These are phyloP conservation scores for Durusdinium trenchii DNA, from an alignment of 73 alveolate genomes.

Conservation along the genomic window DNA sequence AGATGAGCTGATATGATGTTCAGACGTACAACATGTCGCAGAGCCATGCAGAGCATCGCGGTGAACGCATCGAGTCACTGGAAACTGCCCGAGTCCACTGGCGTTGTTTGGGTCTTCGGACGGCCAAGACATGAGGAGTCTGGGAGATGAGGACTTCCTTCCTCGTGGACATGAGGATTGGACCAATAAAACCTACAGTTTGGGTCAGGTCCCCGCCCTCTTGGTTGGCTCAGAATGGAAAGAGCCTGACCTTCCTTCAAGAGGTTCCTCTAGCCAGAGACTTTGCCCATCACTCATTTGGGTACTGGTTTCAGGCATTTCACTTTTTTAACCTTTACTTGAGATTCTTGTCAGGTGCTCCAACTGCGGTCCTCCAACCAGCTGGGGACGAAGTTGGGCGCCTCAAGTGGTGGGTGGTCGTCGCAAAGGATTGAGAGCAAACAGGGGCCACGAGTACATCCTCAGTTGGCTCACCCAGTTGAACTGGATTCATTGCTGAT, in stretches of 20 bases:
- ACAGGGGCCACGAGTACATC: not conserved
- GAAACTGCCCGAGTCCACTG: too few species aligned
- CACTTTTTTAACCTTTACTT: not conserved
- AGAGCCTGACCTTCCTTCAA: not conserved
- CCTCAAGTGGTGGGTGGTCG: not conserved
- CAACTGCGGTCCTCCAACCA: not conserved
- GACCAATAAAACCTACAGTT: not conserved
- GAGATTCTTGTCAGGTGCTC: not conserved
- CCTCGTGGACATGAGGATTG: too few species aligned
- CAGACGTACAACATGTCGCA: too few species aligned
- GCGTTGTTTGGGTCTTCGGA: too few species aligned
- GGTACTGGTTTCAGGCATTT: not conserved
- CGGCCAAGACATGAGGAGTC: too few species aligned
- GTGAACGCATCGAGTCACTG: too few species aligned
- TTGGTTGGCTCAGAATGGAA: not conserved
- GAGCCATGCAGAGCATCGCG: too few species aligned
- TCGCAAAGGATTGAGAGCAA: not conserved
- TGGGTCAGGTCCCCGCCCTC: not conserved
- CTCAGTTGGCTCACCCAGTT: not conserved
- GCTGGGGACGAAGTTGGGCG: not conserved
- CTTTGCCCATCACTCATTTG: not conserved
- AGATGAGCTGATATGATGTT: too few species aligned
- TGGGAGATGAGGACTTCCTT: too few species aligned
- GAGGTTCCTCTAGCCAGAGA: not conserved
- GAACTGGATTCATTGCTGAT: not conserved